Evolutionary conservation across 768 basidiomycete species (phyloP).

Genomic region (Phlegmacium glaucopus): DNA sequence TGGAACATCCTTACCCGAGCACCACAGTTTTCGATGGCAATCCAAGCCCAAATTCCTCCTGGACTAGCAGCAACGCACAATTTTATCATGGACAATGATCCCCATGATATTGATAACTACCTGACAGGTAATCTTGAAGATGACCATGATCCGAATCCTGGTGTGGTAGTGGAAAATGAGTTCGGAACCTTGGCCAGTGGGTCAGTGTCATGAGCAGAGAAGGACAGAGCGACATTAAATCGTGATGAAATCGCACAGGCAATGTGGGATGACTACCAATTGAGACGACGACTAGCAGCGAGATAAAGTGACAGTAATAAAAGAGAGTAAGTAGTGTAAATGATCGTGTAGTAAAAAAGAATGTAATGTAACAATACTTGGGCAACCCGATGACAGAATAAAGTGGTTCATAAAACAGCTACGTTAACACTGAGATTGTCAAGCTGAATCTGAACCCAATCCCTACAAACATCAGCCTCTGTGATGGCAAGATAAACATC

Average conservation of each 20-base stretch:
- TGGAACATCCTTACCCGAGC: no score
- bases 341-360: not conserved
- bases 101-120: no score
- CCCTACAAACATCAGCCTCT: not conserved
- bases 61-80: no score
- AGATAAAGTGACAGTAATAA: not conserved
- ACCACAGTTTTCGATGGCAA: no score
- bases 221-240: not conserved
- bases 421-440: constrained; percentile 4
- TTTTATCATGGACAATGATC: no score
- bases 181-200: not conserved
- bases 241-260: not conserved
- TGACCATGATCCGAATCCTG: not conserved
- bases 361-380: no score
- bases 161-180: not conserved
- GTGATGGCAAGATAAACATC: constrained; percentile 5
- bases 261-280: not conserved
- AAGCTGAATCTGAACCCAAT: not conserved
- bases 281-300: not conserved
- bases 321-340: not conserved
- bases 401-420: not conserved
- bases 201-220: not conserved
- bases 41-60: no score
- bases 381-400: not conserved
- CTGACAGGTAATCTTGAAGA: no score